Percentiles rank a stretch among this genome's conserved stretches.
These are phyloP conservation scores for Mycena metata DNA, from an alignment of 768 basidiomycete genomes.

Conservation along the genomic window DNA sequence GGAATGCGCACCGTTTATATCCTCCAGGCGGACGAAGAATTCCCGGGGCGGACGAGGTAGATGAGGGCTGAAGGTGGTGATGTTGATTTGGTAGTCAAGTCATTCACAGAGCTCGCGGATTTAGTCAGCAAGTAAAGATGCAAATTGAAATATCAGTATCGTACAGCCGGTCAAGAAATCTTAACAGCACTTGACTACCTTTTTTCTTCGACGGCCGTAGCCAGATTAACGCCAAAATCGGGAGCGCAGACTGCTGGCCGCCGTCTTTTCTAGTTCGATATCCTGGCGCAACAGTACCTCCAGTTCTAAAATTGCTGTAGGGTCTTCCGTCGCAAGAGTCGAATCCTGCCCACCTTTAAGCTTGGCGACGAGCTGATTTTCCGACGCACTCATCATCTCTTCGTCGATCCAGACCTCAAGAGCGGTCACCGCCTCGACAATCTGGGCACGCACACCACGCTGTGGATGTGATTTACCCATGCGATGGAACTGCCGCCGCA, in stretches of 20 bases:
- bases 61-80: constrained; percentile 68
- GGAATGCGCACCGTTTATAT: constrained; percentile 76
- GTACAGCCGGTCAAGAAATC: no score
- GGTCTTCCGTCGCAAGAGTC: no score
- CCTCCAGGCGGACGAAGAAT: constrained; percentile 63
- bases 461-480: not conserved
- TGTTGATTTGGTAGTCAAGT: constrained; percentile 68
- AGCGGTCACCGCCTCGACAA: not conserved
- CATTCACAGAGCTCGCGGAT: constrained; percentile 63
- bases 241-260: no score
- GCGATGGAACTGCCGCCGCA: not conserved
- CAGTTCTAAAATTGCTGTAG: no score
- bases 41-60: constrained; percentile 46
- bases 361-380: not conserved
- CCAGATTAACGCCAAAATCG: no score
- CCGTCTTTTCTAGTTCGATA: no score
- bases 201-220: no score
- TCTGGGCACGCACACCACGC: not conserved
- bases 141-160: no score
- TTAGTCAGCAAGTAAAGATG: not conserved
- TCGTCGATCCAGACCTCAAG: constrained; percentile 1
- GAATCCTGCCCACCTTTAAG: not conserved
- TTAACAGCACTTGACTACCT: no score
- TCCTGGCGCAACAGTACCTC: no score
- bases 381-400: not conserved